Evolutionary conservation across 805 yeast genomes (phyloP).

Genomic region (Nakazawaea populi): DNA sequence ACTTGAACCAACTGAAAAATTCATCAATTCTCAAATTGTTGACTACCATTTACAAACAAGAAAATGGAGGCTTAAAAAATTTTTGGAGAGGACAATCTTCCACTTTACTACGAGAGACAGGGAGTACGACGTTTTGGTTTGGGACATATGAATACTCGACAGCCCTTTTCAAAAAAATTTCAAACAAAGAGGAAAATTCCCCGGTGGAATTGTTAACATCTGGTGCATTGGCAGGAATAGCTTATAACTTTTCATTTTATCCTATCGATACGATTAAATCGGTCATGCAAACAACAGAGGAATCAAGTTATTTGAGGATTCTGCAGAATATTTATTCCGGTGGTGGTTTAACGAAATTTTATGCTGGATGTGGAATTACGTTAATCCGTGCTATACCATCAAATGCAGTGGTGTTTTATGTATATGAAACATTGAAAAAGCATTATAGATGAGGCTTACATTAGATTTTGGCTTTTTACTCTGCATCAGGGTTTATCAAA

Average conservation of each 20-base stretch:
- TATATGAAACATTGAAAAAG: constrained; percentile 60
- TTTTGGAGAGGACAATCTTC: constrained; percentile 86
- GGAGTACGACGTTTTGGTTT: constrained; percentile 94
- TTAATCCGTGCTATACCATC: constrained; percentile 81
- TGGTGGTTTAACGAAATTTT: constrained; percentile 68
- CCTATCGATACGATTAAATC: constrained; percentile 92
- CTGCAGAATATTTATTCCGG: constrained; percentile 32
- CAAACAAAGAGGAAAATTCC: constrained; percentile 21
- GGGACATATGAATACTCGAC: constrained; percentile 70
- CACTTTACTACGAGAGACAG: constrained; percentile 75
- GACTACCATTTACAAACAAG: constrained; percentile 32
- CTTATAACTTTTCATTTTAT: constrained; percentile 72
- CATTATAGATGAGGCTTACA: too few relatives aligned
- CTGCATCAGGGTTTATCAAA: too few relatives aligned
- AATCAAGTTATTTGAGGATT: constrained; percentile 30
- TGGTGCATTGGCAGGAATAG: constrained; percentile 85
- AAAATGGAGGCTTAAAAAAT: constrained; percentile 53
- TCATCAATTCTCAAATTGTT: constrained; percentile 33
- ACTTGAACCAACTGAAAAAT: constrained; percentile 21
- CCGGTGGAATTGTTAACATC: constrained; percentile 57
- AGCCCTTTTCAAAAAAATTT: constrained; percentile 25
- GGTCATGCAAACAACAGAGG: constrained; percentile 63
- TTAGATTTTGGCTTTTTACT: too few relatives aligned
- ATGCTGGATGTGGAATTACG: constrained; percentile 83
- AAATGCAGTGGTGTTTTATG: constrained; percentile 78